A percentile compares a stretch with the other conserved stretches of the same genome.
Evolutionary conservation across 768 basidiomycete genomes (phyloP).

Genomic region (Leccinum subgranulosum): DNA sequence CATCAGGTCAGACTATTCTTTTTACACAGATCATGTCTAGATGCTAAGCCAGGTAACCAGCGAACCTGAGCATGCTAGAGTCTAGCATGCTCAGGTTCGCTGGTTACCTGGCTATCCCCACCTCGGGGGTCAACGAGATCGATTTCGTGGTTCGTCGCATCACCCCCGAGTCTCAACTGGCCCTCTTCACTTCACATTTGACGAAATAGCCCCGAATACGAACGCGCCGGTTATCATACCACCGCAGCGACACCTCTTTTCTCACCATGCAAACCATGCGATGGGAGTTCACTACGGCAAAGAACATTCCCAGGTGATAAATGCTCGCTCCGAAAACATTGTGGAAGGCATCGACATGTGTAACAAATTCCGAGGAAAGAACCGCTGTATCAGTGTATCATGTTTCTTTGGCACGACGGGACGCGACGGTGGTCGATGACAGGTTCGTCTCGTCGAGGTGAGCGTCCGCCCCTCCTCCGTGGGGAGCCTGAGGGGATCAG

Average conservation of each 20-base stretch:
- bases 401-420: no score
- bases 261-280: no score
- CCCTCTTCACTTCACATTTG: no score
- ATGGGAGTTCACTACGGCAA: constrained; percentile 24
- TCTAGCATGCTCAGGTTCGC: constrained; percentile 27
- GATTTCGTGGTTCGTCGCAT: constrained; percentile 44
- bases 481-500: no score
- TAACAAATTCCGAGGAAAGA: constrained; percentile 74
- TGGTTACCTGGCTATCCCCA: constrained; percentile 40
- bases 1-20: background rate
- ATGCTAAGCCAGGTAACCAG: no score
- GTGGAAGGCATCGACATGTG: constrained; percentile 78
- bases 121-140: constrained; percentile 57
- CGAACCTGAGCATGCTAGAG: no score
- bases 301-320: constrained; percentile 76
- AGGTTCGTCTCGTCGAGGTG: no score
- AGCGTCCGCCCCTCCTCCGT: no score
- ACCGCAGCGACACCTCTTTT: no score
- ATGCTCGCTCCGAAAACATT: constrained; percentile 84
- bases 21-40: background rate
- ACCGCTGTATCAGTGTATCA: constrained; percentile 57
- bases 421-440: no score
- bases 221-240: constrained; percentile 65
- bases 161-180: background rate
- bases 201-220: constrained; percentile 25